Conservation (phyloP, 1,139 yeast species). For the Nakaseomyces kungkrabaensis region DNA sequence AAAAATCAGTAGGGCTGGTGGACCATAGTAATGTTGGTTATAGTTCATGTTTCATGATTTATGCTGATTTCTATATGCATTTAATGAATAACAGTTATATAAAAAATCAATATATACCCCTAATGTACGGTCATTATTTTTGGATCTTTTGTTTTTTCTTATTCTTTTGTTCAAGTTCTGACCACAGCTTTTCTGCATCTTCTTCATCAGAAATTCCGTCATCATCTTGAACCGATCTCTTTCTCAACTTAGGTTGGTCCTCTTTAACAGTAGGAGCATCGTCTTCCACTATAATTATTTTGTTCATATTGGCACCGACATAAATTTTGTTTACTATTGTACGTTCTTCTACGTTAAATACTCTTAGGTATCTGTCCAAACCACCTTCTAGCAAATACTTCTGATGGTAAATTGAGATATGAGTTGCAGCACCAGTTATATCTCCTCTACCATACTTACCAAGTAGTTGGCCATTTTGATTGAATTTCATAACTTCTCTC, state of each 20-base stretch:
- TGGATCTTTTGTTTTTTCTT: neutral
- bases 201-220: constrained; percentile 3
- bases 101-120: too few species aligned
- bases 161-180: constrained; percentile 6
- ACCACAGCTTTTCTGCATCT: constrained; percentile 11
- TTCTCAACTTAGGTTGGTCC: constrained; percentile 10
- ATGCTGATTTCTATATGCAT: neutral
- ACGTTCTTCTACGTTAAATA: constrained; percentile 52
- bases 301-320: constrained; percentile 62
- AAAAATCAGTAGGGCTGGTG: constrained; percentile 34
- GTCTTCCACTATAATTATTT: constrained; percentile 39
- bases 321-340: constrained; percentile 61
- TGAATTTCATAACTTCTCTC: constrained; percentile 40
- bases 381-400: constrained; percentile 56
- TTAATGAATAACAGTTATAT: neutral
- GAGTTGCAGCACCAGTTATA: constrained; percentile 36
- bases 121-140: neutral
- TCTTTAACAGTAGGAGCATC: constrained; percentile 8
- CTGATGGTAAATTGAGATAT: constrained; percentile 21
- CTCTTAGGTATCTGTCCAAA: constrained; percentile 74
- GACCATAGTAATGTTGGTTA: neutral
- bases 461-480: constrained; percentile 35
- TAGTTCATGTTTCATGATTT: too few species aligned
- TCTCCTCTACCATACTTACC: constrained; percentile 37
- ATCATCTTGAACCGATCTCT: neutral